Evolutionary conservation across 345 rosid species (phyloP), one percentile per base, ranked within the genome.

Genomic region (Linum tenue): DNA sequence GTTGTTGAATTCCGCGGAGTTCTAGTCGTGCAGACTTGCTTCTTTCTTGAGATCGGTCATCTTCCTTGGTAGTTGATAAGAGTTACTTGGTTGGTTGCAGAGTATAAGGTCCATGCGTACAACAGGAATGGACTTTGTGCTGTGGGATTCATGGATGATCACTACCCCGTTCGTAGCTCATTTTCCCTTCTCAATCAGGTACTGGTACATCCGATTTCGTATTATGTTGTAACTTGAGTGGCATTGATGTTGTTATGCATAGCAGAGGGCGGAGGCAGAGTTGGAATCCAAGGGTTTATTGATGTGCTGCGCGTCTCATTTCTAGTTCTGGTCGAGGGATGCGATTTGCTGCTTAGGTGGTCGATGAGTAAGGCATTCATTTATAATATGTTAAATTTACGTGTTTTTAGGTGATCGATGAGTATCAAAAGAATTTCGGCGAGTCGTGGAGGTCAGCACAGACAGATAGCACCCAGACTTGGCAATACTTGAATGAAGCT

Each of bases 91-190:
- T 3, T 48, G 53, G 53, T 48, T 82, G 65, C 67, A 94, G 99
- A 88, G 84, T 90, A 94, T 79, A 90, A 80, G 85, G 97, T 94
- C 67, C 97, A 90, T 72, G 73, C 97, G 38, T 94, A 94, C 73
- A 94, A 86, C 73, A 72, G 86, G 56, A 86, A 90, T 78, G 99
- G 99, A 44, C 95, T 94, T 40, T 86, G 95, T 66, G 88, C 81
- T 1, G 40, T 88, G 70, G 97, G 95, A 2, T 94, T 94, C 75
- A 94, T 94, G 99, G 97, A 94, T 70, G 96, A 84, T 83, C 96
- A 86, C 64, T 88, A 90, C 69, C 96, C 99, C 1, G 92, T 94
- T 55, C 88, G 96, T 37, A 94, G 99, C 67, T 83, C 97, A 15
- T 94, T 94, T 65, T 88, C 92, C 41, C 82, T 94, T 79, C 92